Evolutionary conservation across 164 flowering plant genomes (phyloP), one percentile per base, ranked within the genome.

Genomic region (Kalanchoe fedtschenkoi): DNA sequence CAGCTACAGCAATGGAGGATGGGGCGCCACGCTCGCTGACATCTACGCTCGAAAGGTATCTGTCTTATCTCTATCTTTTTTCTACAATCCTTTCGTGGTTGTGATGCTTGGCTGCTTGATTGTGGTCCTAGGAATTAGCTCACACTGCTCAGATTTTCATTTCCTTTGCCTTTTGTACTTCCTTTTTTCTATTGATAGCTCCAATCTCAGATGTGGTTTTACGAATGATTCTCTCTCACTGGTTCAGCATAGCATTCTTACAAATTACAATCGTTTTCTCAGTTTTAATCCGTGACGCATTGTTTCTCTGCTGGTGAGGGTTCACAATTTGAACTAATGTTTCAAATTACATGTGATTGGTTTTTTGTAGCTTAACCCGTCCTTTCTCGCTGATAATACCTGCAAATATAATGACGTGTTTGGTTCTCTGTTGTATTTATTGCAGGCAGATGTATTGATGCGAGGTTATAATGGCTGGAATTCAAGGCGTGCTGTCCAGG

Each of bases 381-480:
- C 30, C 1, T 33, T 11, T 10, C 34, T 46, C 39, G n/a, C 13
- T 62, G 41, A 8, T 44, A 28, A n/a, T n/a, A n/a, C n/a, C n/a
- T n/a, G n/a, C 39, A 21, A 14, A 13, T 41, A 16, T 41, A 62
- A 26, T 59, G 14, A 10, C 34, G 15, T 26, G 26, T 60, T 17
- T 53, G 39, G 14, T 60, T 16, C 21, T 54, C 13, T 19, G 62
- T 42, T 43, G 34, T 7, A 33, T 65, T 61, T 57, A 16, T 35
- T 69, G 58, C 58, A 91, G 97, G 97, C 98, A 34, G 98, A 92
- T 68, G 75, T 92, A 58, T 6, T 89, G 28, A 33, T 85, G 70
- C 75, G 98, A 59, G 96, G 98, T 39, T 91, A 89, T 70, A 58
- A 47, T 46, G 88, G 95, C 51, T 91, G 98, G 98, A 91, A 89